Base-by-base conservation (phyloP, 2,329 filamentous ascomycete genomes). In the Aspergillus vadensis region DNA sequence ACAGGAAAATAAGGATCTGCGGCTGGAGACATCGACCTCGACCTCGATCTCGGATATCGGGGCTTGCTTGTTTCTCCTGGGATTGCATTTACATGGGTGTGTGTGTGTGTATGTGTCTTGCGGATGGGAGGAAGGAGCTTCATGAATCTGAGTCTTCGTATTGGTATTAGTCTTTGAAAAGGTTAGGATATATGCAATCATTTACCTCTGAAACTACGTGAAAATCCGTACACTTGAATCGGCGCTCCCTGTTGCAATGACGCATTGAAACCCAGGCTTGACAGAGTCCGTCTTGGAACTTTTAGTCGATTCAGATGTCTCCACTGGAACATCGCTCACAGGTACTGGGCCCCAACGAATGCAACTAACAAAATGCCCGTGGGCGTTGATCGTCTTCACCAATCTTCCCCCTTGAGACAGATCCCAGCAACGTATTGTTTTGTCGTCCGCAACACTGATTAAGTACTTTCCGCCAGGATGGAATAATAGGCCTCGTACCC, bases 341-440 rank as follows among this genome's bases (percentile, higher is more conserved):
- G 41, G 19, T 21, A 44, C 23, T 49, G 92, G 93, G 2, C 92
- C 94, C 93, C 94, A 98, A 63, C 92, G 81, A 69, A 97, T 82
- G 72, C 91, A 94, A 62, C 86, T 92, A 53, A 97, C 86, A 70
- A 98, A 97, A 72, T 92, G 92, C 4, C 85, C 87, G 72, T 96
- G 92, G 0, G 87, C 88, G 64, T 91, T 90, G 39, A 98, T 80
- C 0, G 87, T 88, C 76, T 94, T 94, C 67, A 97, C 92, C 69
- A 92, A 94, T 71, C 92, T 93, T 44, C 91, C 91, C 74, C 96
- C 92, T 73, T 98, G 94, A 25, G 85, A 85, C 25, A 98, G 80
- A 79, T 98, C 94, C 94, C 94, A 98, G 80, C 93, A 97, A 58
- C 93, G 85, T 61, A 98, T 83, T 4, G 91, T 93, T 80, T 95